A percentile compares a stretch with the other conserved stretches of the same genome.
Conservation (phyloP, 2,329 filamentous ascomycete genomes). For the Madurella fahalii region DNA sequence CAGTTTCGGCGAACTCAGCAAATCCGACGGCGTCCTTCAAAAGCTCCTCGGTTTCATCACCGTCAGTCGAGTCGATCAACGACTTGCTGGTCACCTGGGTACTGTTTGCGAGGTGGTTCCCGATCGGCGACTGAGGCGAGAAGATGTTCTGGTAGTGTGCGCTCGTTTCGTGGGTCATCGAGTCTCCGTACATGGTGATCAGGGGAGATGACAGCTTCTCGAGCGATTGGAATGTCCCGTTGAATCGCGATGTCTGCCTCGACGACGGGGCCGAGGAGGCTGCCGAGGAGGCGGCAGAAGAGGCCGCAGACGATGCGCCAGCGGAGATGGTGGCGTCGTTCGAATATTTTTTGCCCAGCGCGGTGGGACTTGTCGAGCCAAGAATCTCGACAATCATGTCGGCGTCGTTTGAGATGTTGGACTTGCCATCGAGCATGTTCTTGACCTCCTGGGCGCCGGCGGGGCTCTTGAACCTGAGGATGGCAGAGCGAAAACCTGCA, state of each 20-base stretch:
- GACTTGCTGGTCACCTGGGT: constrained; percentile 62
- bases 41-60: constrained; percentile 69
- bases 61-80: constrained; percentile 64
- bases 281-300: constrained; percentile 42
- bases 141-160: constrained; percentile 60
- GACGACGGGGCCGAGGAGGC: constrained; percentile 44
- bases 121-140: constrained; percentile 69
- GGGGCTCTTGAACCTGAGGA: constrained; percentile 50
- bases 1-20: constrained; percentile 74
- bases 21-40: constrained; percentile 68
- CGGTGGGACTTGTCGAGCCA: constrained; percentile 34
- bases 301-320: constrained; percentile 39
- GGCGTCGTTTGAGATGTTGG: constrained; percentile 46
- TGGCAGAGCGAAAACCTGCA: constrained; percentile 46
- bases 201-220: constrained; percentile 61
- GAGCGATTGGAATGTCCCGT: constrained; percentile 56
- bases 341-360: constrained; percentile 47
- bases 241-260: constrained; percentile 57
- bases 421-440: constrained; percentile 53
- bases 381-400: constrained; percentile 58
- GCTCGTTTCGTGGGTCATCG: constrained; percentile 54
- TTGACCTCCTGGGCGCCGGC: constrained; percentile 54
- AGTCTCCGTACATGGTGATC: constrained; percentile 52
- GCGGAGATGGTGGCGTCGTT: constrained; percentile 39
- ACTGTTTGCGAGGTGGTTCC: constrained; percentile 62